Percentiles rank a stretch among this genome's conserved stretches.
phyloP scores from a whole-genome alignment of 164 flowering plant species.

The Liquidambar formosana region DNA sequence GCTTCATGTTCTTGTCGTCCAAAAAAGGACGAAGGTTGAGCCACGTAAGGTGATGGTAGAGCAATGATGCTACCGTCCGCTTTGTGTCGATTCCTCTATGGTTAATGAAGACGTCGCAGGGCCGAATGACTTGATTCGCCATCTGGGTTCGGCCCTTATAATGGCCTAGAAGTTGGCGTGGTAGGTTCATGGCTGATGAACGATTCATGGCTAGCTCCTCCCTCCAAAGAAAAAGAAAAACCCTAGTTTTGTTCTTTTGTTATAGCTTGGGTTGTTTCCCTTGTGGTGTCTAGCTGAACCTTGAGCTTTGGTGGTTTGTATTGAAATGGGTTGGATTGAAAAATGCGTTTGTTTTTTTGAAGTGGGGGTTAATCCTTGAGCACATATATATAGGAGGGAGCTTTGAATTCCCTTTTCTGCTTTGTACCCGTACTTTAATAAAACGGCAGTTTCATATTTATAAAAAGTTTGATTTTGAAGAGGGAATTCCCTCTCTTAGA shows the following conservation, averaged over 20 bases:
- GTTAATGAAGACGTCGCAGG: conserved; percentile 60
- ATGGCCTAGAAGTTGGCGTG: not conserved
- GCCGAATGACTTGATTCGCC: not conserved
- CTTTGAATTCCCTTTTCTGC: too few species aligned
- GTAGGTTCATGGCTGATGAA: not conserved
- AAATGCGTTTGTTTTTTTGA: too few species aligned
- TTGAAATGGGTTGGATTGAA: too few species aligned
- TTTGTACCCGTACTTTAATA: too few species aligned
- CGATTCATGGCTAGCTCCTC: not conserved
- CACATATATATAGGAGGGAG: too few species aligned
- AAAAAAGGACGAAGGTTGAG: conserved; percentile 40
- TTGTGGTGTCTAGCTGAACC: too few species aligned
- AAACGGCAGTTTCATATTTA: too few species aligned
- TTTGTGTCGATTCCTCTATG: conserved; percentile 58
- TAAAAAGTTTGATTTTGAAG: too few species aligned
- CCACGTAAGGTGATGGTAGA: conserved; percentile 35
- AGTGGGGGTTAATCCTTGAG: too few species aligned
- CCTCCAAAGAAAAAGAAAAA: not conserved
- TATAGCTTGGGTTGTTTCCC: not conserved
- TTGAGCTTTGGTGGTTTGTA: too few species aligned
- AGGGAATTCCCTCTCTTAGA: too few species aligned
- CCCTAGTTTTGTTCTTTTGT: not conserved
- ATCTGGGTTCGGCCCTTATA: not conserved
- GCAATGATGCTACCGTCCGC: conserved; percentile 41
- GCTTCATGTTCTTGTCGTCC: conserved; percentile 61